Evolutionary conservation across 2,329 filamentous ascomycete genomes (phyloP).

Genomic region (Fonsecaea monophora): DNA sequence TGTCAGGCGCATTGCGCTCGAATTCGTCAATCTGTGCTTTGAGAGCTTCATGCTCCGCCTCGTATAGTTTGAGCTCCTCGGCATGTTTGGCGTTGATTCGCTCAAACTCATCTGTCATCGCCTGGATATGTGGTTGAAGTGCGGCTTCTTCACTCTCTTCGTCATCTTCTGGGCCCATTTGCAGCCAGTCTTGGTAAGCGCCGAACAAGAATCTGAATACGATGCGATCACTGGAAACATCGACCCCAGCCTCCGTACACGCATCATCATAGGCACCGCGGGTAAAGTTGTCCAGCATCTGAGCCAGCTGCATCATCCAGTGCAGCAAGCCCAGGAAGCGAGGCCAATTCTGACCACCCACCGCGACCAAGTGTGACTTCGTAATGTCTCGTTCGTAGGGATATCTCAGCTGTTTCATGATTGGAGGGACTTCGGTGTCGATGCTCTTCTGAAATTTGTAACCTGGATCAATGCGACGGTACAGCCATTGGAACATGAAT

Average conservation of each 20-base stretch:
- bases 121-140: conserved; percentile 81
- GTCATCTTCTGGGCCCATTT: conserved; percentile 85
- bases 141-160: conserved; percentile 82
- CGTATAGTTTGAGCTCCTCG: conserved; percentile 81
- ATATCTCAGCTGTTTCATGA: conserved; percentile 92
- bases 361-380: conserved; percentile 92
- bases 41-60: conserved; percentile 81
- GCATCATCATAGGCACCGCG: conserved; percentile 85
- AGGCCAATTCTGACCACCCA: conserved; percentile 96
- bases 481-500: conserved; percentile 97
- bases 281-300: conserved; percentile 87
- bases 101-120: conserved; percentile 89
- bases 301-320: conserved; percentile 98
- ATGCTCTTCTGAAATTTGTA: conserved; percentile 94
- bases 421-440: conserved; percentile 89
- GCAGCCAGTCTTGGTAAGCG: conserved; percentile 92
- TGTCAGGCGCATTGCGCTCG: conserved; percentile 82
- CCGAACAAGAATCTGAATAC: conserved; percentile 91
- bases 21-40: conserved; percentile 87
- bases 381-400: conserved; percentile 95
- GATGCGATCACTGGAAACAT: conserved; percentile 87
- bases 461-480: conserved; percentile 91
- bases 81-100: conserved; percentile 82
- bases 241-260: conserved; percentile 83
- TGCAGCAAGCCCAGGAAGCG: conserved; percentile 92